These are phyloP conservation scores for Blastocystis sp. DNA, from an alignment of 352 stramenopile species.

Conservation along the genomic window DNA sequence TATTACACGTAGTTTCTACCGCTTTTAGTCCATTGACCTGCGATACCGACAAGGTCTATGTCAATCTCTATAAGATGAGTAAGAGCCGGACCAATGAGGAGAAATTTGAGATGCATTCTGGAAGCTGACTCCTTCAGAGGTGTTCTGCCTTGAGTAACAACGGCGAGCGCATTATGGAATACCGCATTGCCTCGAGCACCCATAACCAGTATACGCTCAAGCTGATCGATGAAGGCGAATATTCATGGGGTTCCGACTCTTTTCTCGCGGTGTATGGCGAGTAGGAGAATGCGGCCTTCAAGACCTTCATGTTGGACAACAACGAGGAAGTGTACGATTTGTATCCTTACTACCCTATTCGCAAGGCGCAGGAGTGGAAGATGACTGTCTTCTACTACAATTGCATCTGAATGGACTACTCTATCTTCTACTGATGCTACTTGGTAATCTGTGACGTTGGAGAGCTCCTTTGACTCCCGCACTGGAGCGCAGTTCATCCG, in stretches of 20 bases:
- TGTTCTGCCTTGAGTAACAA: conserved; percentile 11
- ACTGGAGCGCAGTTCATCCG: conserved; percentile 62
- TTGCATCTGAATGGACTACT: conserved; percentile 6
- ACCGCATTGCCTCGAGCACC: not conserved
- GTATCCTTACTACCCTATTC: not conserved
- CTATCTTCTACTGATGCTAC: not conserved
- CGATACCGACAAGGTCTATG: conserved; percentile 4
- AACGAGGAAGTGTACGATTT: not conserved
- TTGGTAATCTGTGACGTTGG: conserved; percentile 1
- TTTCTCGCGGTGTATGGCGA: not conserved
- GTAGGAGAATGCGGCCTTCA: conserved; percentile 25
- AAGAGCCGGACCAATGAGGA: not conserved
- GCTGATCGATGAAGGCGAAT: not conserved
- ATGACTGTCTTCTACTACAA: not conserved
- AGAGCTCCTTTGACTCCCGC: not conserved
- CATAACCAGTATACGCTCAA: conserved; percentile 16
- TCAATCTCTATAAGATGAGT: conserved; percentile 2
- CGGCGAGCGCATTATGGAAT: not conserved
- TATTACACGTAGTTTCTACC: not conserved
- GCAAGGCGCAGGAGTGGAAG: not conserved
- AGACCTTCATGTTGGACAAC: not conserved
- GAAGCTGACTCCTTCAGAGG: not conserved
- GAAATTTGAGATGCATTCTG: conserved; percentile 8
- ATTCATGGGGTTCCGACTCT: conserved; percentile 6
- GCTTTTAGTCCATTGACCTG: not conserved